Evolutionary conservation across 768 basidiomycete species (phyloP).

Genomic region (Phylloporus sp.): DNA sequence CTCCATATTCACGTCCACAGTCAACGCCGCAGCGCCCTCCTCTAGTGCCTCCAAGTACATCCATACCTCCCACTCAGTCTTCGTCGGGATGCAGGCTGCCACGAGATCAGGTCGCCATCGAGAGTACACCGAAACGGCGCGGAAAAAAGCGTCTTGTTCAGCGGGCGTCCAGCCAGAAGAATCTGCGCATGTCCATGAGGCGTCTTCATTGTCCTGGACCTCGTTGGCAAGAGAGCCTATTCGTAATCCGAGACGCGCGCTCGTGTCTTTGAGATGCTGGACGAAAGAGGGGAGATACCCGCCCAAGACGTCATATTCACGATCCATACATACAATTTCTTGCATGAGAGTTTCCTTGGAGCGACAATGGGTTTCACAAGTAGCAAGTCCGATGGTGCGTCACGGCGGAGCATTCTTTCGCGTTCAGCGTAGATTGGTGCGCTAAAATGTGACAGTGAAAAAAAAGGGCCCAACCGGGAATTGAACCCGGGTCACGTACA

Average conservation of each 20-base stretch:
- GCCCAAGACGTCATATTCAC: constrained; percentile 14
- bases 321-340: constrained; percentile 11
- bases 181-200: neutral
- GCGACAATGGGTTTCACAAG: neutral
- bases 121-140: constrained; percentile 59
- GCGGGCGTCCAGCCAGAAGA: constrained; percentile 53
- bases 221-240: neutral
- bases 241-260: constrained; percentile 14
- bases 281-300: constrained; percentile 26
- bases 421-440: neutral
- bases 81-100: constrained; percentile 59
- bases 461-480: constrained; percentile 18
- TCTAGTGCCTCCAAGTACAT: constrained; percentile 56
- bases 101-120: constrained; percentile 75
- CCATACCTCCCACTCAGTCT: constrained; percentile 62
- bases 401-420: constrained; percentile 16
- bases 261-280: constrained; percentile 25
- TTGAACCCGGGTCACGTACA: constrained; percentile 36
- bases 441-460: neutral
- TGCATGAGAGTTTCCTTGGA: neutral
- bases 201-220: neutral
- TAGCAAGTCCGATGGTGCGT: neutral
- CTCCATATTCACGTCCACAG: constrained; percentile 3
- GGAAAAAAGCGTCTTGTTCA: constrained; percentile 74
- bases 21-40: constrained; percentile 15